Conservation (phyloP, 345 rosid genomes). For the Trapa bicornis region DNA sequence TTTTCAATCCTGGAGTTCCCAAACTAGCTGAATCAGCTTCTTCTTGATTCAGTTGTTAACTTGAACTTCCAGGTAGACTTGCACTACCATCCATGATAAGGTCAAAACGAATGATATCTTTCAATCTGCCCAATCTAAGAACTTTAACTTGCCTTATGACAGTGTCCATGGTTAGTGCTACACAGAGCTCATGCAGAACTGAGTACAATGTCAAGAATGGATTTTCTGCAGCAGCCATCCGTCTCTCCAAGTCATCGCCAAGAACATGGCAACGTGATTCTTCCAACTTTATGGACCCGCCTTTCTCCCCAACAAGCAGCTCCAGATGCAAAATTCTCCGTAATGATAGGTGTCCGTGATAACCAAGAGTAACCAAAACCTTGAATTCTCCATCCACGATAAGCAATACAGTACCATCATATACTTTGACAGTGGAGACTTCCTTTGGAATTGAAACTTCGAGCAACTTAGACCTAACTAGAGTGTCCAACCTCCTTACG, state of each 20-base stretch:
- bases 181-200: constrained; percentile 82
- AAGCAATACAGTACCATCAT: constrained; percentile 68
- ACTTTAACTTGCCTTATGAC: constrained; percentile 85
- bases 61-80: constrained; percentile 22
- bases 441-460: constrained; percentile 80
- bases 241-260: constrained; percentile 93
- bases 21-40: constrained; percentile 67
- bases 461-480: constrained; percentile 81
- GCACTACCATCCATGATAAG: constrained; percentile 52
- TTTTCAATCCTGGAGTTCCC: constrained; percentile 80
- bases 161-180: constrained; percentile 89
- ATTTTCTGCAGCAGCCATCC: constrained; percentile 84
- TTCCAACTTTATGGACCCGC: constrained; percentile 65
- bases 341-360: constrained; percentile 79
- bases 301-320: constrained; percentile 92
- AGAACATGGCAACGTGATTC: constrained; percentile 59
- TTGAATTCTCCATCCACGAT: constrained; percentile 81
- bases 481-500: constrained; percentile 70
- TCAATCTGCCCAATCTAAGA: constrained; percentile 89
- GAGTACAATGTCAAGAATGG: constrained; percentile 67
- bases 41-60: constrained; percentile 55
- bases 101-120: constrained; percentile 81
- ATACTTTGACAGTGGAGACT: constrained; percentile 70
- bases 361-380: constrained; percentile 94
- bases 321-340: constrained; percentile 98